phyloP scores from a whole-genome alignment of 176 grass and related monocot species.

The Miscanthus lutarioriparius region DNA sequence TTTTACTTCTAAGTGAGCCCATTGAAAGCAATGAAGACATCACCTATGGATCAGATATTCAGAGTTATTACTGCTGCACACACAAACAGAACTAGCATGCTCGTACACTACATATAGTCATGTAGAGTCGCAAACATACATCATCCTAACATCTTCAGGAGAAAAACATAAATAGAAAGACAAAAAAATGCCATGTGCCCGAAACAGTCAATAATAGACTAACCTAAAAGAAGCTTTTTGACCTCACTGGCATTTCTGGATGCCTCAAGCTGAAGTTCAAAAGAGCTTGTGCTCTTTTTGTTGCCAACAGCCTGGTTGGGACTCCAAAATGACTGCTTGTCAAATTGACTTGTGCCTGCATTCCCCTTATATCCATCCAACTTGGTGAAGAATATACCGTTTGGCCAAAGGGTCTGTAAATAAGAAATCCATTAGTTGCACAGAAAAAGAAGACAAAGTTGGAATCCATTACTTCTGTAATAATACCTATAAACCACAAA shows the following conservation, averaged over 20 bases:
- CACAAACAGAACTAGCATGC: background rate
- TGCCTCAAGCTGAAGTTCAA: constrained; percentile 74
- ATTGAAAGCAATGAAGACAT: constrained; percentile 14
- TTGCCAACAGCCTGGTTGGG: constrained; percentile 42
- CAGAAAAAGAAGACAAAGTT: constrained; percentile 18
- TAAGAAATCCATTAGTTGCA: constrained; percentile 32
- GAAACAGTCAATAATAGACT: constrained; percentile 28
- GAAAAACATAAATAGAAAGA: constrained; percentile 21
- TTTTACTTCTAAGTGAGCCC: background rate
- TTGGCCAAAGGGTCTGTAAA: constrained; percentile 83
- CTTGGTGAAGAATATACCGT: constrained; percentile 85
- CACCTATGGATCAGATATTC: background rate
- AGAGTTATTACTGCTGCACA: constrained; percentile 3
- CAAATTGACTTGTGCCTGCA: constrained; percentile 37
- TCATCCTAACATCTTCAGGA: background rate
- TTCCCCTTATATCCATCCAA: constrained; percentile 64
- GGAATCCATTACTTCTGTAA: background rate
- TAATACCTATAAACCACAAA: background rate
- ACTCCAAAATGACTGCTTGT: constrained; percentile 39
- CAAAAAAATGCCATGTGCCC: background rate
- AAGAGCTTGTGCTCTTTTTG: constrained; percentile 48
- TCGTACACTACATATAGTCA: background rate
- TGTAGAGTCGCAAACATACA: constrained; percentile 2
- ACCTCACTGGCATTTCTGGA: constrained; percentile 92
- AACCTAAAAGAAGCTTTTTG: constrained; percentile 96